Conservation (phyloP, 2,329 filamentous ascomycete genomes). For the Pseudogymnoascus destructans region DNA sequence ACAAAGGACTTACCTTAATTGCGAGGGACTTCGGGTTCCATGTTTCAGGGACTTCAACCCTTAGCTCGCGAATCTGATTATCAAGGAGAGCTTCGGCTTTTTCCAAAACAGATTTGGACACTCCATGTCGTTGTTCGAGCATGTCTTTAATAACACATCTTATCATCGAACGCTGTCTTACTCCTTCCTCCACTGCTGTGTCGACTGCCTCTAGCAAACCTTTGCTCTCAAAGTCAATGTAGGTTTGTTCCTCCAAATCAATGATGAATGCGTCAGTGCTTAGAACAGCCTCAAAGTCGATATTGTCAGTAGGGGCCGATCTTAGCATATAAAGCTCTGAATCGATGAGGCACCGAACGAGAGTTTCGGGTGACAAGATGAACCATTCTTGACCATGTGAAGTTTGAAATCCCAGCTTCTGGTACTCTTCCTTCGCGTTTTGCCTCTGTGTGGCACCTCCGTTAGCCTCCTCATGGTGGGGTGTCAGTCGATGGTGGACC, state of each 20-base stretch:
- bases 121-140: not conserved
- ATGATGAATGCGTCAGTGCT: not conserved
- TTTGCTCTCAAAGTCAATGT: not conserved
- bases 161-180: not conserved
- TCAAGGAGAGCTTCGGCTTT: not conserved
- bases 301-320: not conserved
- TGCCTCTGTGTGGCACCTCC: not conserved
- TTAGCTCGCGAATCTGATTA: not conserved
- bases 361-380: not conserved
- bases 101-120: not conserved
- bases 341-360: not conserved
- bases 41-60: not conserved
- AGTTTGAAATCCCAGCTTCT: not conserved
- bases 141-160: conserved; percentile 1
- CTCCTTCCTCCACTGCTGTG: not conserved
- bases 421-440: not conserved
- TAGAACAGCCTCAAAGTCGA: not conserved
- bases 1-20: not conserved
- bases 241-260: not conserved
- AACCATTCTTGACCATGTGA: not conserved
- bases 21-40: not conserved
- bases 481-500: not conserved
- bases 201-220: not conserved
- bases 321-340: not conserved
- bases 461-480: not conserved